phyloP scores from a whole-genome alignment of 495 filamentous ascomycete species.

The Neurospora sp. region DNA sequence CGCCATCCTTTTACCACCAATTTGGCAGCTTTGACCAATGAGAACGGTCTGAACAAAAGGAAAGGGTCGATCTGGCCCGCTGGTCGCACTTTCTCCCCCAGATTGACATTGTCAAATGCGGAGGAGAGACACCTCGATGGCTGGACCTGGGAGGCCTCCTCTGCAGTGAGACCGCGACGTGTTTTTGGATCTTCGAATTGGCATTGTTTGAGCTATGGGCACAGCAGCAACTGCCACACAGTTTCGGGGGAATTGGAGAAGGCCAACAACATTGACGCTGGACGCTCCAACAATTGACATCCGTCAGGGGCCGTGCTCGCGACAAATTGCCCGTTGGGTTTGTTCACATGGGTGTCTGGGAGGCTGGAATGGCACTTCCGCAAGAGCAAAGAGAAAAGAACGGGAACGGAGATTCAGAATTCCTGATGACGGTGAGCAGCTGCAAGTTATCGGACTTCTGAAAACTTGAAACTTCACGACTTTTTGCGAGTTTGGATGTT shows the following conservation, averaged over 20 bases:
- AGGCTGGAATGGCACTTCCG: not conserved
- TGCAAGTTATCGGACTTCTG: not conserved
- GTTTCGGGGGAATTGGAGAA: not conserved
- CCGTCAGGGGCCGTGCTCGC: not conserved
- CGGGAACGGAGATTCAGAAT: not conserved
- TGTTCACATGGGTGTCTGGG: not conserved
- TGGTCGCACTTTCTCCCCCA: not conserved
- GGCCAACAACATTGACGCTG: not conserved
- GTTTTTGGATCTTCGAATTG: not conserved
- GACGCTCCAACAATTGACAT: not conserved
- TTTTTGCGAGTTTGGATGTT: not conserved
- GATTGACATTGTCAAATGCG: not conserved
- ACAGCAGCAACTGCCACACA: not conserved
- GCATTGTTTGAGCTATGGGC: not conserved
- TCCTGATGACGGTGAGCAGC: not conserved
- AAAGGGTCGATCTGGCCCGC: not conserved
- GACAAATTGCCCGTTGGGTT: not conserved
- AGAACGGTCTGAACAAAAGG: not conserved
- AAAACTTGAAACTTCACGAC: not conserved
- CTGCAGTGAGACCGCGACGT: not conserved
- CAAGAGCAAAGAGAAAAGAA: not conserved
- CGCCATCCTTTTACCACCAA: not conserved
- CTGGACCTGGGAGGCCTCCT: not conserved
- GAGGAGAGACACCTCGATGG: not conserved
- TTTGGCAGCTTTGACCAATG: not conserved